Conservation (phyloP, 164 flowering plant genomes). For the Nymphaea colorata region DNA sequence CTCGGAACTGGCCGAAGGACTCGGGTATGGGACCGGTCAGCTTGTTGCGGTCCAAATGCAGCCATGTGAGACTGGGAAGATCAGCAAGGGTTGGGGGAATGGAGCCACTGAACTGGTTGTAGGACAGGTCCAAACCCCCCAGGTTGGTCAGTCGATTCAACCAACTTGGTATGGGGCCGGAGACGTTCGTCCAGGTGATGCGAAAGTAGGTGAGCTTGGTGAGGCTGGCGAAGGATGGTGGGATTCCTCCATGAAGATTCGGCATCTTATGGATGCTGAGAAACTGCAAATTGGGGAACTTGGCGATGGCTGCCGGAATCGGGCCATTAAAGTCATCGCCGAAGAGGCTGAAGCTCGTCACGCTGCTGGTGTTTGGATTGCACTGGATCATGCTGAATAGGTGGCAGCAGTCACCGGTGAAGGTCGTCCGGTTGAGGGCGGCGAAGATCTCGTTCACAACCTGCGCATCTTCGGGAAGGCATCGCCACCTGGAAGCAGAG, state of each 20-base stretch:
- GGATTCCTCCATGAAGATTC: background rate
- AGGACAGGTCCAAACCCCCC: background rate
- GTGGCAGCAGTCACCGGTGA: background rate
- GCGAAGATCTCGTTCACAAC: background rate
- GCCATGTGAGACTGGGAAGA: background rate
- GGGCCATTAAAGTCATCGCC: background rate
- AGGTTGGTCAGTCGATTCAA: background rate
- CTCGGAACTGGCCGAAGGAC: conserved; percentile 1
- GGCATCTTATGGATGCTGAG: background rate
- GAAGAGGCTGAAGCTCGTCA: background rate
- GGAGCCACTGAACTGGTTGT: background rate
- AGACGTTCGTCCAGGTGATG: background rate
- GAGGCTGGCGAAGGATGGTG: background rate
- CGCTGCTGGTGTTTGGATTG: background rate
- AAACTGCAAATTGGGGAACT: background rate
- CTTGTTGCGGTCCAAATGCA: background rate
- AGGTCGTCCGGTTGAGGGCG: background rate
- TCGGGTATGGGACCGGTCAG: background rate
- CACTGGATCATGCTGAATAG: background rate
- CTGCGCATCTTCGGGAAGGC: background rate
- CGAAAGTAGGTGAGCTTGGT: background rate
- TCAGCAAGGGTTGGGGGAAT: background rate
- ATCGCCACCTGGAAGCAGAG: background rate
- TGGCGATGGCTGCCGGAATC: background rate
- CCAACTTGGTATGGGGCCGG: conserved; percentile 1